Evolutionary conservation across 768 basidiomycete genomes (phyloP).

Genomic region (Hericium coralloides): DNA sequence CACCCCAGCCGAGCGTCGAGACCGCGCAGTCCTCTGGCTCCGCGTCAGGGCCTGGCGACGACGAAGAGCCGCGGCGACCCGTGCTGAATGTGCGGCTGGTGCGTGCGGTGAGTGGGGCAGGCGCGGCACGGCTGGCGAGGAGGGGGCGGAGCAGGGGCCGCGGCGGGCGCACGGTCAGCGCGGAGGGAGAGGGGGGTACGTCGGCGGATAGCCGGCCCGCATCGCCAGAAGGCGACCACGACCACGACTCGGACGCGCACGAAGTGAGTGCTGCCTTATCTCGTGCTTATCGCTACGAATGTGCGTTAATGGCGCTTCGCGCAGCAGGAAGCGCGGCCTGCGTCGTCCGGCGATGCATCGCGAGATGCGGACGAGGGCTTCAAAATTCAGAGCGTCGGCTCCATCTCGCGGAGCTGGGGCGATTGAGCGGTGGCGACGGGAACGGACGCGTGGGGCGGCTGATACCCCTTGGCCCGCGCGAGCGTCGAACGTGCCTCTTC

Average conservation of each 20-base stretch:
- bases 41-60: conserved; percentile 21
- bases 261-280: too few relatives aligned
- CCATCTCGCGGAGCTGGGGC: conserved; percentile 2
- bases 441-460: neutral
- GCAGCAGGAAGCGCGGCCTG: neutral
- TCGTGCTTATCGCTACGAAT: too few relatives aligned
- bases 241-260: too few relatives aligned
- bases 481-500: too few relatives aligned
- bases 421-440: neutral
- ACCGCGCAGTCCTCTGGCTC: conserved; percentile 23
- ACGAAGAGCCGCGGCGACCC: conserved; percentile 20
- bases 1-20: conserved; percentile 19
- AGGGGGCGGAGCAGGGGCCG: conserved; percentile 14
- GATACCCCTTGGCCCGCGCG: neutral
- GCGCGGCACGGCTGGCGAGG: conserved; percentile 11
- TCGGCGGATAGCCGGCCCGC: neutral
- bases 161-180: neutral
- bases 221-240: neutral
- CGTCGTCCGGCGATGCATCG: neutral
- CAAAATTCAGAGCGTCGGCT: conserved; percentile 1
- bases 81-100: conserved; percentile 23
- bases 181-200: neutral
- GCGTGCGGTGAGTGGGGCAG: conserved; percentile 13
- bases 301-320: neutral
- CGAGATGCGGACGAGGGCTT: neutral